phyloP scores from a whole-genome alignment of 1,284 basidiomycete species.

The Sporisorium graminicola region DNA sequence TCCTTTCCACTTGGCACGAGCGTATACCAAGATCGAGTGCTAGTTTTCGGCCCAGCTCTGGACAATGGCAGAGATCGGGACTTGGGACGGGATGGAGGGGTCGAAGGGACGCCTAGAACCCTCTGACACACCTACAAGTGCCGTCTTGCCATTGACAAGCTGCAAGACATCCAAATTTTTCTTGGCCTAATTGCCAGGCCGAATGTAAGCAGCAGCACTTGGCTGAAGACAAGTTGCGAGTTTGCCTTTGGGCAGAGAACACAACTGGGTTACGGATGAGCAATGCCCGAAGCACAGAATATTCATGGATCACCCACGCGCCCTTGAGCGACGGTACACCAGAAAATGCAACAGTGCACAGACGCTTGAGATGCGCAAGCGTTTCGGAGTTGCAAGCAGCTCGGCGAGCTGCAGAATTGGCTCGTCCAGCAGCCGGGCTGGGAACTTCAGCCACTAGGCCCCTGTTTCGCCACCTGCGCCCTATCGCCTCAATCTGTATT shows the following conservation, averaged over 20 bases:
- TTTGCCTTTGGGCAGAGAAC: background rate
- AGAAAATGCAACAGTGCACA: slow-evolving; percentile 10
- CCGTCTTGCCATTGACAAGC: background rate
- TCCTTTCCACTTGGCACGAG: too few relatives aligned
- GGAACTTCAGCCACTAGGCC: slow-evolving; percentile 13
- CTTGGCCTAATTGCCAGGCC: background rate
- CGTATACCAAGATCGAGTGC: too few relatives aligned
- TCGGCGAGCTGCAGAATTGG: slow-evolving; percentile 21
- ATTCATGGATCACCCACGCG: slow-evolving; percentile 27
- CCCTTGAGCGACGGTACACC: background rate
- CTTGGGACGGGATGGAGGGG: too few relatives aligned
- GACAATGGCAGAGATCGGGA: too few relatives aligned
- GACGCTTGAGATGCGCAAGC: background rate
- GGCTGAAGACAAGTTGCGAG: too few relatives aligned
- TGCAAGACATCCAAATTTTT: background rate
- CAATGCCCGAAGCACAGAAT: slow-evolving; percentile 24
- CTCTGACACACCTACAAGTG: too few relatives aligned
- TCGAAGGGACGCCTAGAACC: too few relatives aligned
- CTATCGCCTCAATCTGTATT: background rate
- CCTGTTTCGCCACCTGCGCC: slow-evolving; percentile 2
- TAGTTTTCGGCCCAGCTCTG: too few relatives aligned
- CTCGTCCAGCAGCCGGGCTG: slow-evolving; percentile 15
- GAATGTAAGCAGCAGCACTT: background rate
- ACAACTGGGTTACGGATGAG: slow-evolving; percentile 19
- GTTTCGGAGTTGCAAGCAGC: slow-evolving; percentile 43